phyloP scores from a whole-genome alignment of 371 early-diverging fungal genomes.

The Choanephora cucurbitarum region DNA sequence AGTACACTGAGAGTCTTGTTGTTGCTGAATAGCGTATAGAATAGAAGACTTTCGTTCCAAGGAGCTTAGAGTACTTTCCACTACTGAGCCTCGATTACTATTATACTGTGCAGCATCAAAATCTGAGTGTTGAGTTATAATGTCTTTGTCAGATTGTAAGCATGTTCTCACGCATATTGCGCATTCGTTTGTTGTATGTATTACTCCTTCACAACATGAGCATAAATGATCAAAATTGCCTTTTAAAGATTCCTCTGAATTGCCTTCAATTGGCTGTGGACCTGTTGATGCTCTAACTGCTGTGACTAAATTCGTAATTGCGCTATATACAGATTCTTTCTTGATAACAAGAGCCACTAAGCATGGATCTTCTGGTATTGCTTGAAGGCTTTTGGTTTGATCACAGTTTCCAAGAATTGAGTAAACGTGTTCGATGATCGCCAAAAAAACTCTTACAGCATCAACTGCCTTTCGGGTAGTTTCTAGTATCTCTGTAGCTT shows the following conservation, averaged over 20 bases:
- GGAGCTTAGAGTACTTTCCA: constrained; percentile 31
- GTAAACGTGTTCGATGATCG: constrained; percentile 46
- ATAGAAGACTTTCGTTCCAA: constrained; percentile 43
- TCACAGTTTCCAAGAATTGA: constrained; percentile 40
- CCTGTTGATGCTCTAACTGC: constrained; percentile 41
- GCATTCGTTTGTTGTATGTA: constrained; percentile 37
- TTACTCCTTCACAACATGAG: constrained; percentile 39
- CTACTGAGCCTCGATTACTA: constrained; percentile 18
- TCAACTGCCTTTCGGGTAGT: constrained; percentile 47
- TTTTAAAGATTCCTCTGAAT: not conserved
- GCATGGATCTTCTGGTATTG: constrained; percentile 46
- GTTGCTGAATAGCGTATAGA: constrained; percentile 38
- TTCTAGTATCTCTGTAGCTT: constrained; percentile 43
- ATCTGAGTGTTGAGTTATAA: constrained; percentile 17
- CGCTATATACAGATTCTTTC: constrained; percentile 51
- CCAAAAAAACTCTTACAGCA: constrained; percentile 40
- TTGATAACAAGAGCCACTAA: constrained; percentile 42
- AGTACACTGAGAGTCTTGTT: constrained; percentile 15
- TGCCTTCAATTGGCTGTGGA: constrained; percentile 7
- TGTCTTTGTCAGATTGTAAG: constrained; percentile 11
- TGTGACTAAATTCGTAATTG: constrained; percentile 51
- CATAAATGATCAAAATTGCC: constrained; percentile 31
- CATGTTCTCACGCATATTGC: constrained; percentile 34
- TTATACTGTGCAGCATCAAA: constrained; percentile 16
- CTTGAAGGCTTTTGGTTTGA: constrained; percentile 28